Evolutionary conservation across 179 eudicot species (phyloP).

Genomic region (Camellia oleifera): DNA sequence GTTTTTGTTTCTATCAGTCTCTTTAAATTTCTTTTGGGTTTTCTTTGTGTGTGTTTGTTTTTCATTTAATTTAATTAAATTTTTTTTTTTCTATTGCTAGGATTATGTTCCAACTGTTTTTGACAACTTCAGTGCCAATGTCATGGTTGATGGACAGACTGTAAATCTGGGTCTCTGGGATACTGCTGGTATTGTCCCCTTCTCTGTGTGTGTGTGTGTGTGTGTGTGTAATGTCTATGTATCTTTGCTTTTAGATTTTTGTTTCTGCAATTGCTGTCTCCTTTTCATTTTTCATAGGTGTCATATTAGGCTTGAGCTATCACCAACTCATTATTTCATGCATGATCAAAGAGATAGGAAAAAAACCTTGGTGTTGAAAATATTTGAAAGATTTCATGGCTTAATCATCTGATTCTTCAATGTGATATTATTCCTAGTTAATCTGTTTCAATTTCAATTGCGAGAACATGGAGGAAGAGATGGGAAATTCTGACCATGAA

Average conservation of each 20-base stretch:
- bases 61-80: neutral
- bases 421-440: neutral
- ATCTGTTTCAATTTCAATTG: neutral
- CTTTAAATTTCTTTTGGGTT: neutral
- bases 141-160: constrained; percentile 36
- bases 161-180: constrained; percentile 44
- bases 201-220: too few relatives aligned
- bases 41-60: neutral
- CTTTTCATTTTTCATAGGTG: neutral
- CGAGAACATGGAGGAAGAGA: neutral
- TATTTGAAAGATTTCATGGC: neutral
- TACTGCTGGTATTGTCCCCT: constrained; percentile 35
- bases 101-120: constrained; percentile 46
- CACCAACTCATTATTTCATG: neutral
- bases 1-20: neutral
- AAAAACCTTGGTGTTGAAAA: neutral
- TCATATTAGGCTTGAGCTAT: neutral
- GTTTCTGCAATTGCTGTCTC: neutral
- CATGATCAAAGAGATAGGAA: neutral
- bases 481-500: neutral
- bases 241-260: neutral
- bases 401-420: neutral
- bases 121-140: constrained; percentile 42
- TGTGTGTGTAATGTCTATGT: neutral
- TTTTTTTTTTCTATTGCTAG: constrained; percentile 13